phyloP scores from a whole-genome alignment of 805 yeast genomes.

The Metschnikowia koreensis region DNA sequence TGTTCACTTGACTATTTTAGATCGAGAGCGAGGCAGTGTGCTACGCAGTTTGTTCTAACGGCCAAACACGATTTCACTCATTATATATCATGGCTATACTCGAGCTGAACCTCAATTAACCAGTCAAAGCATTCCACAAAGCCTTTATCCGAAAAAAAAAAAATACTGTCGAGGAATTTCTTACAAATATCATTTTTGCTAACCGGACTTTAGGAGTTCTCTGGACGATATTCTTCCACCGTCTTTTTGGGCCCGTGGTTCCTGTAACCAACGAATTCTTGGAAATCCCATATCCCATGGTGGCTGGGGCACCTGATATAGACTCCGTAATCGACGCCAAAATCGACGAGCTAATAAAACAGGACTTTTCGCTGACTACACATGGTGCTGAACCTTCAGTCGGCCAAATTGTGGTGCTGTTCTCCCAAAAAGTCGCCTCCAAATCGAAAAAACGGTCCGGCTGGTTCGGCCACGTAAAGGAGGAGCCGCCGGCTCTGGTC shows the following conservation, averaged over 20 bases:
- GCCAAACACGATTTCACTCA: no score
- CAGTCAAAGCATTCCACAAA: no score
- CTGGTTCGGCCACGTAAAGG: slow-evolving; percentile 49
- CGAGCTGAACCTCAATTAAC: no score
- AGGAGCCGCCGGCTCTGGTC: slow-evolving; percentile 34
- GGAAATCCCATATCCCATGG: slow-evolving; percentile 58
- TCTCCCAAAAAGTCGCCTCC: slow-evolving; percentile 37
- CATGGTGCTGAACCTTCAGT: slow-evolving; percentile 22
- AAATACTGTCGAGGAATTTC: no score
- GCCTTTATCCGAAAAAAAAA: no score
- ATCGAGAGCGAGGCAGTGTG: no score
- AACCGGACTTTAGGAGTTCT: slow-evolving; percentile 45
- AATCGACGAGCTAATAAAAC: slow-evolving; percentile 31
- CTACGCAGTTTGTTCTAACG: no score
- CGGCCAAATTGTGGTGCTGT: slow-evolving; percentile 38
- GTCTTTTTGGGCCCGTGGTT: slow-evolving; percentile 62
- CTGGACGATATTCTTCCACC: slow-evolving; percentile 65
- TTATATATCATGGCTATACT: no score
- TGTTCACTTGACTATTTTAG: no score
- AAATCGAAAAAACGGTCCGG: slow-evolving; percentile 45
- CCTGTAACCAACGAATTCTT: slow-evolving; percentile 57
- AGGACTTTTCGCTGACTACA: slow-evolving; percentile 21
- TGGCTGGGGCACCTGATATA: slow-evolving; percentile 46
- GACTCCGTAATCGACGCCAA: slow-evolving; percentile 43
- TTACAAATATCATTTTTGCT: slow-evolving; percentile 2